phyloP scores from a whole-genome alignment of 2,329 filamentous ascomycete genomes.

The Pseudogymnoascus sp. region DNA sequence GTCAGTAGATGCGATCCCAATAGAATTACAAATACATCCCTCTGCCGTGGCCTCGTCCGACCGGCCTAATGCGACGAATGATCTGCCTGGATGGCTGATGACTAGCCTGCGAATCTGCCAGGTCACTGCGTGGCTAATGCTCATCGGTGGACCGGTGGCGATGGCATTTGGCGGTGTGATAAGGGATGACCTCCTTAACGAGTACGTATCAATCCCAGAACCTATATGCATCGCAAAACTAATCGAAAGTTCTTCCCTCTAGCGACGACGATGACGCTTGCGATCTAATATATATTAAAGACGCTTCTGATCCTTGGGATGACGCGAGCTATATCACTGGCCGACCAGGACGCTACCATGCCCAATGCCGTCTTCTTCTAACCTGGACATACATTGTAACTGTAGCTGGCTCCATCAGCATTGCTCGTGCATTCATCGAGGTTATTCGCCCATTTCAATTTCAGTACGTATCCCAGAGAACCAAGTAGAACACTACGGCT shows the following conservation, averaged over 20 bases:
- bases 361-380: background rate
- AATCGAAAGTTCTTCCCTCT: background rate
- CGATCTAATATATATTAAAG: background rate
- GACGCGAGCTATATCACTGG: background rate
- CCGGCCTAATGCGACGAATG: background rate
- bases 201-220: background rate
- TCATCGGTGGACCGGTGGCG: background rate
- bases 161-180: background rate
- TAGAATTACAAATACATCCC: background rate
- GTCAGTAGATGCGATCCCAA: background rate
- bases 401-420: background rate
- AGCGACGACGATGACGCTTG: background rate
- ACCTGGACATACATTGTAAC: background rate
- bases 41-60: background rate
- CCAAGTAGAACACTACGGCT: background rate
- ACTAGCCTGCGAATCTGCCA: background rate
- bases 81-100: background rate
- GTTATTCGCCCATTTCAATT: background rate
- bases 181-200: background rate
- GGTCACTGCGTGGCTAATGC: background rate
- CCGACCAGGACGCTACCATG: background rate
- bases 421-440: background rate
- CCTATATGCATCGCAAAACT: background rate
- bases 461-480: background rate
- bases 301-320: background rate